Percentiles rank a stretch among this genome's conserved stretches.
phyloP scores from a whole-genome alignment of 331 rosid species.

The Acacia concinna region DNA sequence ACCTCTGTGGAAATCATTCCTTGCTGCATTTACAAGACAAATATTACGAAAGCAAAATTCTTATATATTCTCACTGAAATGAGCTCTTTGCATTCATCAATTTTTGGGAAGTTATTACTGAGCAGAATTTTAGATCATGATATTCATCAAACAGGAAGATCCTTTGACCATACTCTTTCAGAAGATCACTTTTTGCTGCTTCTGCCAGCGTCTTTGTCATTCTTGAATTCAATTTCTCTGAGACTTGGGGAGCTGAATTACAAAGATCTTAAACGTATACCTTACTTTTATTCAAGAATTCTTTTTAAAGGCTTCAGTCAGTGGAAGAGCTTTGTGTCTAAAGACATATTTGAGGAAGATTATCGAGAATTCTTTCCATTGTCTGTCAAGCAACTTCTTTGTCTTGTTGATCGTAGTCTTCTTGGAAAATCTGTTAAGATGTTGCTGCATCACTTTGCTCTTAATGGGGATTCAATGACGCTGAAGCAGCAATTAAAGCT shows the following conservation, averaged over 20 bases:
- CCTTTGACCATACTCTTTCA: conserved; percentile 43
- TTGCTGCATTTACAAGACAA: conserved; percentile 52
- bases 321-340: conserved; percentile 68
- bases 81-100: conserved; percentile 70
- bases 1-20: conserved; percentile 60
- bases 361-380: conserved; percentile 58
- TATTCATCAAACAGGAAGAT: conserved; percentile 34
- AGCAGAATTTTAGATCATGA: conserved; percentile 39
- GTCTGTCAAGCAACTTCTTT: conserved; percentile 59
- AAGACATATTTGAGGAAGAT: conserved; percentile 67
- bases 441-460: conserved; percentile 58
- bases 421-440: conserved; percentile 73
- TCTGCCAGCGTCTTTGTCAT: conserved; percentile 66
- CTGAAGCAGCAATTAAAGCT: conserved; percentile 55
- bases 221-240: conserved; percentile 48
- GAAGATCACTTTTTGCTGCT: conserved; percentile 68
- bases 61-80: conserved; percentile 63
- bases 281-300: conserved; percentile 59
- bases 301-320: conserved; percentile 62
- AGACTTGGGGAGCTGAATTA: conserved; percentile 49
- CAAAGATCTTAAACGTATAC: conserved; percentile 42
- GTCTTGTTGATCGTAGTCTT: conserved; percentile 62
- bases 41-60: conserved; percentile 56
- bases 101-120: conserved; percentile 64
- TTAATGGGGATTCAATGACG: conserved; percentile 52